Evolutionary conservation across 2,329 filamentous ascomycete genomes (phyloP).

Genomic region (Colletotrichum cuscutae): DNA sequence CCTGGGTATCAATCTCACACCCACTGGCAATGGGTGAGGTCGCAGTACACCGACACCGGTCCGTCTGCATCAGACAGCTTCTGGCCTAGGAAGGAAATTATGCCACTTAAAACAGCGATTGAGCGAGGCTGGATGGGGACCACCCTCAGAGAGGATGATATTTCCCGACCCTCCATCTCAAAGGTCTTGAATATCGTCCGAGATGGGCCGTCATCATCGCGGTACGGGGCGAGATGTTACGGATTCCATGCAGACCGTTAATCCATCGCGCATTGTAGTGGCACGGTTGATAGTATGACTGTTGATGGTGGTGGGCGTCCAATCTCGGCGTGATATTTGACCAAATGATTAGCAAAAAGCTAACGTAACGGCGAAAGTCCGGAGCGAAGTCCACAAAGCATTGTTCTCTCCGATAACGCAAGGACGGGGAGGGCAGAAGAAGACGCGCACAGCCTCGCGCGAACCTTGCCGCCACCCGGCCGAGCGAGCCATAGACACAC

Average conservation of each 20-base stretch:
- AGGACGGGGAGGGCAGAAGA: not conserved
- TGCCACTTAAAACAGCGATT: not conserved
- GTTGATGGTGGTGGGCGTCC: not conserved
- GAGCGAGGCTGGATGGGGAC: not conserved
- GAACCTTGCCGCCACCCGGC: constrained; percentile 12
- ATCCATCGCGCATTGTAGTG: not conserved
- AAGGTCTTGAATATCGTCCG: not conserved
- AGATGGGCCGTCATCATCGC: not conserved
- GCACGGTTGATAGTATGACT: not conserved
- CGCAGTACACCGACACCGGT: not conserved
- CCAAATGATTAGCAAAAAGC: constrained; percentile 4
- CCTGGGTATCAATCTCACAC: constrained; percentile 26
- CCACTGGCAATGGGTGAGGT: constrained; percentile 4
- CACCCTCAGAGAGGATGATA: constrained; percentile 9
- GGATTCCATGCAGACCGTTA: not conserved
- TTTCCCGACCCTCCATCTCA: constrained; percentile 27
- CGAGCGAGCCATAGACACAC: not conserved
- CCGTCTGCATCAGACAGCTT: constrained; percentile 10
- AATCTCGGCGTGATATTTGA: not conserved
- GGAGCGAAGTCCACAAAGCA: constrained; percentile 21
- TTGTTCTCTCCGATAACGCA: constrained; percentile 29
- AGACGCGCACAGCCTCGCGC: constrained; percentile 22
- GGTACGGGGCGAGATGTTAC: not conserved
- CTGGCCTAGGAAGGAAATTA: not conserved
- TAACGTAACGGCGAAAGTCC: not conserved